Percentiles rank a stretch among this genome's conserved stretches.
Conservation (phyloP, 2,329 filamentous ascomycete species). For the Nemania sp. region DNA sequence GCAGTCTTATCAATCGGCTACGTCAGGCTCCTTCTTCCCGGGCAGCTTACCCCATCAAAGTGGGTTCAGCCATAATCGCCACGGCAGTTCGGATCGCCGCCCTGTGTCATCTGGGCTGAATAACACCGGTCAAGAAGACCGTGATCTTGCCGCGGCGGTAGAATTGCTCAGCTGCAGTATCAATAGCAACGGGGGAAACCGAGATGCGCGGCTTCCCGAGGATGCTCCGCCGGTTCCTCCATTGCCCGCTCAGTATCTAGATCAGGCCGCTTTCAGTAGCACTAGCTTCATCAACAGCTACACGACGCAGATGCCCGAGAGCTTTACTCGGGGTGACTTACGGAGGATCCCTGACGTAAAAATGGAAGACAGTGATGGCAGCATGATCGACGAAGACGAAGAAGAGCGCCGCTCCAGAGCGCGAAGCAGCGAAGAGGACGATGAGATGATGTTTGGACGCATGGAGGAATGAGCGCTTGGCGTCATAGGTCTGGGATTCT, state of each 20-base stretch:
- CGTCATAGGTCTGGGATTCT: slow-evolving; percentile 24
- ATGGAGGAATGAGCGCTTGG: slow-evolving; percentile 78
- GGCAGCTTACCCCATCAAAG: slow-evolving; percentile 57
- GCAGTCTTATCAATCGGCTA: slow-evolving; percentile 78
- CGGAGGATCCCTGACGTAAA: slow-evolving; percentile 64
- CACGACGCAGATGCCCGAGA: slow-evolving; percentile 63
- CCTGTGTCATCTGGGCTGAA: slow-evolving; percentile 80
- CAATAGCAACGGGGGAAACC: slow-evolving; percentile 72
- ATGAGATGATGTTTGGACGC: slow-evolving; percentile 91
- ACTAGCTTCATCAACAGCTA: slow-evolving; percentile 68
- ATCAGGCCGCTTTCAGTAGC: slow-evolving; percentile 62
- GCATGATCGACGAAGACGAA: slow-evolving; percentile 68
- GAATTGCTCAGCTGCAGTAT: slow-evolving; percentile 91
- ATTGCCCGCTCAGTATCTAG: slow-evolving; percentile 79
- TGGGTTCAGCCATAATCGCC: slow-evolving; percentile 65
- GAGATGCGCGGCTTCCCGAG: slow-evolving; percentile 64
- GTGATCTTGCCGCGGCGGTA: slow-evolving; percentile 85
- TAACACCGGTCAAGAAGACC: slow-evolving; percentile 78
- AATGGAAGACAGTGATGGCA: slow-evolving; percentile 69
- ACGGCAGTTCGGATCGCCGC: slow-evolving; percentile 75
- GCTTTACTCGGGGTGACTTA: slow-evolving; percentile 64
- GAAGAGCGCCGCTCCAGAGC: slow-evolving; percentile 62
- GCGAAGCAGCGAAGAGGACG: slow-evolving; percentile 78
- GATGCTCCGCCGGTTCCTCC: slow-evolving; percentile 88
- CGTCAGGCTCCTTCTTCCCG: slow-evolving; percentile 57